These are phyloP conservation scores for Oxyria digyna DNA, from an alignment of 148 eudicot species.

Conservation along the genomic window DNA sequence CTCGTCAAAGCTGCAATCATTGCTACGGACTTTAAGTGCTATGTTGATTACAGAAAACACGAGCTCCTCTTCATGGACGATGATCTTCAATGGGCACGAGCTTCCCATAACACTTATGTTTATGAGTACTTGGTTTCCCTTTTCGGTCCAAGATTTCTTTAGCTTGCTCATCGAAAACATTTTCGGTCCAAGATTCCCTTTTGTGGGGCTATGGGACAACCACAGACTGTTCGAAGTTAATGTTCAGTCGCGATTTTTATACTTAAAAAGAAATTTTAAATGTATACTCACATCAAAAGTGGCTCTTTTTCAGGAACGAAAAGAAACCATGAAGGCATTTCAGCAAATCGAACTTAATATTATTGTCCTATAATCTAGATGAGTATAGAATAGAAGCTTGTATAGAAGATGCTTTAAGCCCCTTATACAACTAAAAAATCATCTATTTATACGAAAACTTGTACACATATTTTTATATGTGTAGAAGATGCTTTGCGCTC, in stretches of 20 bases:
- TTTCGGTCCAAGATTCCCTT: too few relatives aligned
- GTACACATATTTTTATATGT: too few relatives aligned
- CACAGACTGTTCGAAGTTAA: too few relatives aligned
- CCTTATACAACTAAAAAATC: too few relatives aligned
- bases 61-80: constrained; percentile 34
- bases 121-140: constrained; percentile 29
- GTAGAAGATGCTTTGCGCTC: too few relatives aligned
- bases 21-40: constrained; percentile 22
- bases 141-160: background rate
- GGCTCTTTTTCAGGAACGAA: background rate
- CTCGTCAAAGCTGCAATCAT: background rate
- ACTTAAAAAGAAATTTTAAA: too few relatives aligned
- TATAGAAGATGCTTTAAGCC: too few relatives aligned
- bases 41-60: constrained; percentile 26
- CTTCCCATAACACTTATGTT: constrained; percentile 39
- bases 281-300: background rate
- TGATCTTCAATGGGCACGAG: constrained; percentile 35
- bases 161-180: background rate
- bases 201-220: too few relatives aligned
- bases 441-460: too few relatives aligned
- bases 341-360: background rate
- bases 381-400: too few relatives aligned
- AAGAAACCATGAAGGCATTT: background rate
- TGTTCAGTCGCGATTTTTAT: too few relatives aligned
- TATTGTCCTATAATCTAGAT: background rate